Base-by-base conservation (phyloP, 164 flowering plant genomes). In the Chimonanthus praecox region DNA sequence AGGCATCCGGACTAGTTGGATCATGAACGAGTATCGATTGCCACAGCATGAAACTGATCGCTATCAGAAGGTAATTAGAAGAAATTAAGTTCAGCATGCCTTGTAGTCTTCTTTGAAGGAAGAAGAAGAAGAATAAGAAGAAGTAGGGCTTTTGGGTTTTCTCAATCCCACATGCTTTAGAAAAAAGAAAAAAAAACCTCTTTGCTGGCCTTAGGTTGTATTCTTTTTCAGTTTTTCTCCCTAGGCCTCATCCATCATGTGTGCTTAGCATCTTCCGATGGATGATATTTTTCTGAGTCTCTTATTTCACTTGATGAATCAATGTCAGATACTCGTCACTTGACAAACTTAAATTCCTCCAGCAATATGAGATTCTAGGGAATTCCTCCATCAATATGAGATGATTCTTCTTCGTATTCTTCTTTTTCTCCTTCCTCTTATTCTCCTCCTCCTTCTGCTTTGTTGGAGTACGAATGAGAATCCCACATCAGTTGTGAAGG, bases 11-110 rank as follows among this genome's bases (percentile, higher is more conserved):
- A 89, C 87, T 46, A 93, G 96, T 74, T 95, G 99, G 99, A 93
- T 95, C 83, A 95, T 95, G 99, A 95, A 93, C 64, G 99, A 95
- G 80, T 95, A 95, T 72, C 91, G 98, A 16, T 75, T 95, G 74
- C 99, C 99, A 0, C 99, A 91, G 0, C 94, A 90, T 44, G 97
- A 91, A 51, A 90, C 96, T n/a, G 90, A 92, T 58, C 84, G 87
- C 6, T 79, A 83, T 60, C 94, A 92, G 72, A 90, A 90, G 93
- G 97, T 92, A 78, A 68, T 9, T 74, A 4, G 16, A 54, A 54
- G 60, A 13, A 54, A 11, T 54, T n/a, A 54, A 54, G 60, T 5
- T 5, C 33, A 33, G 11, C 60, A 54, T 54, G 60, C 49, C 47
- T 49, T 5, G 13, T 45, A 33, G 62, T 16, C 18, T 4, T 46